Evolutionary conservation across 371 early-diverging fungal species (phyloP).

Genomic region (Mucor velutinosus): DNA sequence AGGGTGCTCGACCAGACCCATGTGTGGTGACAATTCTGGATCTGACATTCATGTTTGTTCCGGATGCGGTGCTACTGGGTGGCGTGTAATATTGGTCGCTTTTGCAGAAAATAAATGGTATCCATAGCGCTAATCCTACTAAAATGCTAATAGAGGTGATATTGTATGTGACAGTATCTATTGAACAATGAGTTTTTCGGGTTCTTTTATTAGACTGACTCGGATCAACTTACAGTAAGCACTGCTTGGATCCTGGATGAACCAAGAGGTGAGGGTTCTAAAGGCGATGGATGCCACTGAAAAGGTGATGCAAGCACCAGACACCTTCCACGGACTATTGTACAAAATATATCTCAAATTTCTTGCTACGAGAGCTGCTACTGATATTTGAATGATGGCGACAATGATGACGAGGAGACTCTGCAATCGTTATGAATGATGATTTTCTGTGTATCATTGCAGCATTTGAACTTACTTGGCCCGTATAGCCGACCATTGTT

Average conservation of each 20-base stretch:
- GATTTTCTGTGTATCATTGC: neutral
- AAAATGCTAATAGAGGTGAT: neutral
- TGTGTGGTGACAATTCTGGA: neutral
- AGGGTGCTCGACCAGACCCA: neutral
- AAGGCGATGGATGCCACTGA: constrained; percentile 4
- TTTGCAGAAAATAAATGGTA: constrained; percentile 12
- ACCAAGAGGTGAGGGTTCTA: constrained; percentile 5
- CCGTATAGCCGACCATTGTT: constrained; percentile 4
- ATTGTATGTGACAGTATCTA: constrained; percentile 4
- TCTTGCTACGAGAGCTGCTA: neutral
- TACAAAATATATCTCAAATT: constrained; percentile 1
- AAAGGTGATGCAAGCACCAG: neutral
- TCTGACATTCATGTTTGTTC: neutral
- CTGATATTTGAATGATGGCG: neutral
- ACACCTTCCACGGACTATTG: constrained; percentile 4
- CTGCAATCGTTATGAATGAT: neutral
- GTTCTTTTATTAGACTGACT: too few relatives aligned
- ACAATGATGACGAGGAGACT: constrained; percentile 12
- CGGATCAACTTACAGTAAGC: neutral
- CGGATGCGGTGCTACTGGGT: neutral
- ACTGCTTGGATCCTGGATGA: neutral
- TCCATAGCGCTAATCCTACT: neutral
- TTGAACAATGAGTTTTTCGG: neutral
- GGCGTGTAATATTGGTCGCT: neutral
- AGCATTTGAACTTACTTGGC: neutral